Evolutionary conservation across 805 yeast genomes (phyloP).

Genomic region (Yamadazyma nakazawae): DNA sequence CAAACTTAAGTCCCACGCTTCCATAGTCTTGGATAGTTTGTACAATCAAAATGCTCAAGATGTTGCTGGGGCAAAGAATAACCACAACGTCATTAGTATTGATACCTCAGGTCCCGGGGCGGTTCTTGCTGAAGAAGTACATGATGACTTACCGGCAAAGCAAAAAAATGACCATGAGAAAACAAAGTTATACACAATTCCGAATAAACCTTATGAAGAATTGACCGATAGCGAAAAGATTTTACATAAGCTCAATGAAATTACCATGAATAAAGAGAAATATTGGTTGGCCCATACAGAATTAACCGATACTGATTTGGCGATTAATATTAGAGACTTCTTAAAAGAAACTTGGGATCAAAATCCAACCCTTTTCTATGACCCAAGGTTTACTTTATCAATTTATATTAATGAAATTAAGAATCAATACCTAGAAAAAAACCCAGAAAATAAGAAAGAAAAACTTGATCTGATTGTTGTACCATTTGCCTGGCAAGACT

Average conservation of each 20-base stretch:
- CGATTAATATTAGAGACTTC: slow-evolving; percentile 19
- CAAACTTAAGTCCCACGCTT: slow-evolving; percentile 14
- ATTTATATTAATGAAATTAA: slow-evolving; percentile 43
- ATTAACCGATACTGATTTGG: slow-evolving; percentile 18
- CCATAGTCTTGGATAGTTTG: slow-evolving; percentile 13
- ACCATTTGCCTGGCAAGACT: slow-evolving; percentile 52
- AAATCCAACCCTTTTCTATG: slow-evolving; percentile 36
- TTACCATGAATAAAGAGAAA: slow-evolving; percentile 18
- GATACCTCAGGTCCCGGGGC: slow-evolving; percentile 1
- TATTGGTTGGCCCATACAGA: slow-evolving; percentile 28
- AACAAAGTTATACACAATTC: slow-evolving; percentile 13
- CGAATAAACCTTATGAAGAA: slow-evolving; percentile 16
- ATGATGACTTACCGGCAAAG: slow-evolving; percentile 8
- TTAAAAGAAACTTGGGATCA: slow-evolving; percentile 14
- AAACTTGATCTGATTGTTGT: slow-evolving; percentile 17
- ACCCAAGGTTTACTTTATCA: slow-evolving; percentile 56
- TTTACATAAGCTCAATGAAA: slow-evolving; percentile 18
- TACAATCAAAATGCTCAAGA: slow-evolving; percentile 1
- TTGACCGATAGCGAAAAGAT: slow-evolving; percentile 17
- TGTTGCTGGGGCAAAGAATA: neutral
- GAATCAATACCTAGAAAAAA: slow-evolving; percentile 14
- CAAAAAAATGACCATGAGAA: slow-evolving; percentile 1
- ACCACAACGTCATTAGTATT: slow-evolving; percentile 6
- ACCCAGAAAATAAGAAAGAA: slow-evolving; percentile 8
- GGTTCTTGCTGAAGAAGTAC: neutral